Base-by-base conservation (phyloP, 768 basidiomycete genomes). In the Pulveroboletus sp. region DNA sequence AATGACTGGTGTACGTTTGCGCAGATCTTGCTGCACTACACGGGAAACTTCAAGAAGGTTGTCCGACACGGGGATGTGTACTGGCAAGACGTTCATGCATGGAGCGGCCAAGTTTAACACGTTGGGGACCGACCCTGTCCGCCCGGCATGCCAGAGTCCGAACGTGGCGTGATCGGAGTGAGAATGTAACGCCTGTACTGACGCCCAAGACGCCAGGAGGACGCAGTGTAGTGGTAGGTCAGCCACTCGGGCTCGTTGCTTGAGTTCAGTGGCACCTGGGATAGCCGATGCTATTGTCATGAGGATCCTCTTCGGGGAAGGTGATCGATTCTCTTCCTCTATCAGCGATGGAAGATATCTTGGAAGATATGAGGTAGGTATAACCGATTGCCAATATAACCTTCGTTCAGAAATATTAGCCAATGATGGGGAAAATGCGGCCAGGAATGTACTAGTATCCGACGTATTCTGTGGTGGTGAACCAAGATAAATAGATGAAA, bases 141-240 rank as follows among this genome's bases (percentile, higher is more conserved):
- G 62, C 21, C 76, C 74, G 6, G 71, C 70, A 42, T 76, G 75
- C 76, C 76, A 78, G 14, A 78, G 64, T 5, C 75, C 75, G 42
- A 78, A 73, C 7, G 67, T 72, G 3, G 69, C 65, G 17, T 52
- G 53, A 13, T 57, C 51, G 17, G 65, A 51, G 4, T 56, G 51
- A 10, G 67, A 62, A 38, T 68, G 51, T 7, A 51, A 50, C 21
- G 64, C 66, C 50, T 77, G 74, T 39, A 74, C 52, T 2, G 55
- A 63, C 7, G 74, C 72, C 75, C 74, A 77, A 47, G 67, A 72
- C 5, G 74, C 73, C 21, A 77, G 60, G 38, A 74, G 69, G 13
- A 76, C 53, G n/a, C 68, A 66, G 16, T 72, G 63, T 33, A 76
- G 53, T 12, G 75, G 67, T n/a, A 75, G 47, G 16, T 59, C 59